A percentile compares a stretch with the other conserved stretches of the same genome.
phyloP scores from a whole-genome alignment of 441 rosid genomes.

The Adansonia gregorii region DNA sequence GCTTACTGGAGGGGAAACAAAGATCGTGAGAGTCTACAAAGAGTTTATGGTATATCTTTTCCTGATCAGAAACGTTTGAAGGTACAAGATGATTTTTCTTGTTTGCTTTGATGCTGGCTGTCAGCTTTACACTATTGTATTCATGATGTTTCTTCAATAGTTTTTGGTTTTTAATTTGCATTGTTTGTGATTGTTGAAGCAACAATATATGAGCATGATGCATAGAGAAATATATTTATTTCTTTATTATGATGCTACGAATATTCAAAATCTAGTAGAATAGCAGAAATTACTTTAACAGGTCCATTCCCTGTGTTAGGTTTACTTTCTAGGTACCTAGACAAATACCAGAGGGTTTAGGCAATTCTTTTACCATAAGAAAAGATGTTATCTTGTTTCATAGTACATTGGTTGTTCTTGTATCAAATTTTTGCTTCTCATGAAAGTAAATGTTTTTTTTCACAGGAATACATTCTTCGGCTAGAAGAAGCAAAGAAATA shows the following conservation, averaged over 20 bases:
- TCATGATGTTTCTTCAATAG: slow-evolving; percentile 9
- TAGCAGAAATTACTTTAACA: slow-evolving; percentile 11
- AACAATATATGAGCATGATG: slow-evolving; percentile 11
- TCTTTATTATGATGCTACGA: slow-evolving; percentile 1
- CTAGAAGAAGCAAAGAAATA: slow-evolving; percentile 93
- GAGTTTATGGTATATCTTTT: slow-evolving; percentile 97
- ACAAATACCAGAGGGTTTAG: background rate
- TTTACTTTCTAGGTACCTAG: background rate
- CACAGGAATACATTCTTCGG: slow-evolving; percentile 69
- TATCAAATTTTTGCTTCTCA: background rate
- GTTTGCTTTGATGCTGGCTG: background rate
- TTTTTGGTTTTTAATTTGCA: background rate
- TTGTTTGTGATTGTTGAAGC: slow-evolving; percentile 15
- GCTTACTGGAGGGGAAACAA: slow-evolving; percentile 95
- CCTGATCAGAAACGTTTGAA: slow-evolving; percentile 87
- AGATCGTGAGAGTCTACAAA: slow-evolving; percentile 91
- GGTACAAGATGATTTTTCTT: slow-evolving; percentile 42
- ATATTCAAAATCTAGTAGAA: background rate
- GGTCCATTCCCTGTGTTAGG: slow-evolving; percentile 1
- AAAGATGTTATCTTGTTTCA: background rate
- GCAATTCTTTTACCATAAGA: background rate
- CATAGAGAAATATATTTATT: slow-evolving; percentile 11
- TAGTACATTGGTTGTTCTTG: background rate
- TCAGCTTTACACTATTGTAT: slow-evolving; percentile 9
- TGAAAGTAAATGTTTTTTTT: slow-evolving; percentile 26